Evolutionary conservation across 2,329 filamentous ascomycete genomes (phyloP).

Genomic region (Macrophomina phaseolina): DNA sequence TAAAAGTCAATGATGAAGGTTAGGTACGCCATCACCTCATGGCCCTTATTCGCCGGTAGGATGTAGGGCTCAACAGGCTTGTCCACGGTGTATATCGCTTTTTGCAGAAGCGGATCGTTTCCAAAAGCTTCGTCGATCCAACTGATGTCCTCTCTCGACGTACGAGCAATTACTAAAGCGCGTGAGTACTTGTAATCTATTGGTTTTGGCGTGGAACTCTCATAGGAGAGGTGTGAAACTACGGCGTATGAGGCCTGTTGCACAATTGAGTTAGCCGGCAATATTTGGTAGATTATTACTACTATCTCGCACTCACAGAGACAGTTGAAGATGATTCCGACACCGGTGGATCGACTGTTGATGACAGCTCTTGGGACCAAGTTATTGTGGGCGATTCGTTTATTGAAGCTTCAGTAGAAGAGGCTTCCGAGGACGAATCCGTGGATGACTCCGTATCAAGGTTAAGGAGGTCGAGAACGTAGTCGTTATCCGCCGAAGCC

Average conservation of each 20-base stretch:
- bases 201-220: slow-evolving; percentile 45
- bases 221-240: slow-evolving; percentile 13
- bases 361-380: neutral
- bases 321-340: neutral
- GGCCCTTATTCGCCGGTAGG: slow-evolving; percentile 33
- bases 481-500: neutral
- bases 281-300: neutral
- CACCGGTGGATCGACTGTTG: neutral
- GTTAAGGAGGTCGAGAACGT: neutral
- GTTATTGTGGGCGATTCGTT: neutral
- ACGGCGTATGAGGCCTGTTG: slow-evolving; percentile 8
- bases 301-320: neutral
- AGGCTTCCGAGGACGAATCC: too few relatives aligned
- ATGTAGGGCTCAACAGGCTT: slow-evolving; percentile 26
- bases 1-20: slow-evolving; percentile 37
- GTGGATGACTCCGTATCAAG: neutral
- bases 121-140: slow-evolving; percentile 55
- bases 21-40: slow-evolving; percentile 35
- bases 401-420: neutral
- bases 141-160: slow-evolving; percentile 50
- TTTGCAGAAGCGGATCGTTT: slow-evolving; percentile 43
- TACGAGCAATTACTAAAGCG: slow-evolving; percentile 55
- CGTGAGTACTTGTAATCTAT: slow-evolving; percentile 53
- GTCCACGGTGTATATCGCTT: slow-evolving; percentile 31
- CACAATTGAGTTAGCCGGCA: neutral